phyloP scores from a whole-genome alignment of 345 rosid genomes.

The Gossypium rotundifolium region DNA sequence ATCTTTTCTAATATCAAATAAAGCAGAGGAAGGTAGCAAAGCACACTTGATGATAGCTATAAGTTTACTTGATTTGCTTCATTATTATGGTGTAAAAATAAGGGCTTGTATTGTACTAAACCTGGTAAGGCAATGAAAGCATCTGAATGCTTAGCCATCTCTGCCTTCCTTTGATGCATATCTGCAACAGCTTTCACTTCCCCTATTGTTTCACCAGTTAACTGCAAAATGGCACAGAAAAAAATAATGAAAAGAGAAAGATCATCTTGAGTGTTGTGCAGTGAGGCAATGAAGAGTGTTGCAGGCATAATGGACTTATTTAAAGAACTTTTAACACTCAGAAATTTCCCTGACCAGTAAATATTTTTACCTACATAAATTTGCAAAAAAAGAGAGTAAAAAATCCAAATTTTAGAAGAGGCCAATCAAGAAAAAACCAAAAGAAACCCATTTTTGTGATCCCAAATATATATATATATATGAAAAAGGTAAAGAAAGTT shows the following conservation, averaged over 20 bases:
- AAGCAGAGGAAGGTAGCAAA: constrained; percentile 13
- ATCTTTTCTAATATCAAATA: background rate
- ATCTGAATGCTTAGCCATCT: constrained; percentile 99
- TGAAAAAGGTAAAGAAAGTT: constrained; percentile 5
- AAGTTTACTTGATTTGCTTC: constrained; percentile 19
- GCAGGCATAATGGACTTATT: constrained; percentile 27
- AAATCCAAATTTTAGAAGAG: constrained; percentile 12
- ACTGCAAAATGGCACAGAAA: constrained; percentile 43
- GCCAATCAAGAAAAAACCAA: constrained; percentile 22
- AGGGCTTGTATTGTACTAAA: constrained; percentile 26
- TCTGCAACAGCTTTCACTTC: constrained; percentile 99
- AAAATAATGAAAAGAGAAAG: constrained; percentile 6
- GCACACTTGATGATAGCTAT: constrained; percentile 19
- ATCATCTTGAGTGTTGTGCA: constrained; percentile 33
- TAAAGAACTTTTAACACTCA: constrained; percentile 21
- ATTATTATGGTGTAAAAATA: constrained; percentile 14
- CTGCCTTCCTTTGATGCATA: constrained; percentile 99
- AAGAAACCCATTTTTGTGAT: constrained; percentile 14
- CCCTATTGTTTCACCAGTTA: constrained; percentile 99
- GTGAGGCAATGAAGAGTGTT: constrained; percentile 46
- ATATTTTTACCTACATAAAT: constrained; percentile 8
- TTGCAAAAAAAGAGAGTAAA: background rate
- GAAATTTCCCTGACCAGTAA: constrained; percentile 21
- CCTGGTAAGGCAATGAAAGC: constrained; percentile 99
- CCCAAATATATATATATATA: constrained; percentile 5